Conservation (phyloP, 169 alveolate species). For the Plasmodium berghei region DNA sequence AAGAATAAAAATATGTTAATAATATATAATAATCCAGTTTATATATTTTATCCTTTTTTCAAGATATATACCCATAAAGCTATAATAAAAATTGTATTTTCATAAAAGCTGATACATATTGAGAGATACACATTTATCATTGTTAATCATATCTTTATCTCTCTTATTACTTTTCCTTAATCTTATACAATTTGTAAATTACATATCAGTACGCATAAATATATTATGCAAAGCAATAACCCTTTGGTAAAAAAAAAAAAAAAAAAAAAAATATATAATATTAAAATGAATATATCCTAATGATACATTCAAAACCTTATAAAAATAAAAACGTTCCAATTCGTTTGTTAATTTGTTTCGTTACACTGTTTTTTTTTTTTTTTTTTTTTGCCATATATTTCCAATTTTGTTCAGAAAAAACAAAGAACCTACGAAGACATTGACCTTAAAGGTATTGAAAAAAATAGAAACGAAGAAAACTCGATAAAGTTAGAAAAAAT, state of each 20-base stretch:
- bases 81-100: not conserved
- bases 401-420: conserved; percentile 6
- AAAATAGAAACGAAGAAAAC: conserved; percentile 6
- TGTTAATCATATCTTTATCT: not conserved
- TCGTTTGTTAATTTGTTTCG: too few species aligned
- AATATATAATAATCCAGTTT: not conserved
- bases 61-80: not conserved
- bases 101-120: not conserved
- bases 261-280: not conserved
- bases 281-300: not conserved
- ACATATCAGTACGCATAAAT: not conserved
- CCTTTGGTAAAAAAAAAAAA: conserved; percentile 38
- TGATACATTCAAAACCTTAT: too few species aligned
- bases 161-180: not conserved
- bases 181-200: conserved; percentile 4
- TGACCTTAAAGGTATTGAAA: conserved; percentile 26
- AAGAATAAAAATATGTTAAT: not conserved
- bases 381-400: not conserved
- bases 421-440: conserved; percentile 43
- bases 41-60: not conserved
- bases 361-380: too few species aligned
- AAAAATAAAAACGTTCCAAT: too few species aligned
- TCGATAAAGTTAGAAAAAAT: conserved; percentile 1
- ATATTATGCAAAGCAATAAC: conserved; percentile 57
- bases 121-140: not conserved